Evolutionary conservation across 805 yeast genomes (phyloP).

Genomic region (Candida namnaoensis): DNA sequence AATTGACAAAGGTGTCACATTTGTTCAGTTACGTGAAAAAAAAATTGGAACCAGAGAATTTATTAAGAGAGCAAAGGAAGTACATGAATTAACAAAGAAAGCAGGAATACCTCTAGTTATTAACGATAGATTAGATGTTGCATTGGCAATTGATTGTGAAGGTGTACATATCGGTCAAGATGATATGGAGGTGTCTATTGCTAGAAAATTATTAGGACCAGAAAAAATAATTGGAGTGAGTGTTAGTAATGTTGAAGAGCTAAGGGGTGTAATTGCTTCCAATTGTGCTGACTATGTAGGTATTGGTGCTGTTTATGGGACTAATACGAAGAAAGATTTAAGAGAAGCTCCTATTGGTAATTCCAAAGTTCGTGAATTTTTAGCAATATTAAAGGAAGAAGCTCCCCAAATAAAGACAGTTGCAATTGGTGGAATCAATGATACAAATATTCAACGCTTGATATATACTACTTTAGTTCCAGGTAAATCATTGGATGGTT

Average conservation of each 20-base stretch:
- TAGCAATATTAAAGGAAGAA: slow-evolving; percentile 33
- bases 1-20: slow-evolving; percentile 63
- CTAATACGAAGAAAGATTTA: slow-evolving; percentile 58
- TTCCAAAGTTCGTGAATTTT: slow-evolving; percentile 47
- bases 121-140: slow-evolving; percentile 84
- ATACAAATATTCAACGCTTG: slow-evolving; percentile 50
- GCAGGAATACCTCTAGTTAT: slow-evolving; percentile 70
- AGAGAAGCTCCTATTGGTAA: slow-evolving; percentile 58
- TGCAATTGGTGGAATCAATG: slow-evolving; percentile 74
- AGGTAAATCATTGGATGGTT: slow-evolving; percentile 57
- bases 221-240: slow-evolving; percentile 76
- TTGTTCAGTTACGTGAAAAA: slow-evolving; percentile 83
- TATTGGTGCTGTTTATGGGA: slow-evolving; percentile 69
- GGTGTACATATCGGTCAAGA: slow-evolving; percentile 93
- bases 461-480: slow-evolving; percentile 38
- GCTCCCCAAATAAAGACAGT: slow-evolving; percentile 44
- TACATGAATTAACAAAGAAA: slow-evolving; percentile 52
- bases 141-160: slow-evolving; percentile 82
- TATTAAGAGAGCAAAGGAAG: slow-evolving; percentile 46
- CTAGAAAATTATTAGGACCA: slow-evolving; percentile 59
- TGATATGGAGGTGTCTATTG: slow-evolving; percentile 56
- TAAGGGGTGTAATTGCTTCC: slow-evolving; percentile 36
- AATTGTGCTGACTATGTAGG: slow-evolving; percentile 69
- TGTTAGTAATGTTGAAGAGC: slow-evolving; percentile 52
- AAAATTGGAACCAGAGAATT: slow-evolving; percentile 59